Percentiles rank a stretch among this genome's conserved stretches.
phyloP scores from a whole-genome alignment of 106 monocot genomes.

The Dioscorea alata region DNA sequence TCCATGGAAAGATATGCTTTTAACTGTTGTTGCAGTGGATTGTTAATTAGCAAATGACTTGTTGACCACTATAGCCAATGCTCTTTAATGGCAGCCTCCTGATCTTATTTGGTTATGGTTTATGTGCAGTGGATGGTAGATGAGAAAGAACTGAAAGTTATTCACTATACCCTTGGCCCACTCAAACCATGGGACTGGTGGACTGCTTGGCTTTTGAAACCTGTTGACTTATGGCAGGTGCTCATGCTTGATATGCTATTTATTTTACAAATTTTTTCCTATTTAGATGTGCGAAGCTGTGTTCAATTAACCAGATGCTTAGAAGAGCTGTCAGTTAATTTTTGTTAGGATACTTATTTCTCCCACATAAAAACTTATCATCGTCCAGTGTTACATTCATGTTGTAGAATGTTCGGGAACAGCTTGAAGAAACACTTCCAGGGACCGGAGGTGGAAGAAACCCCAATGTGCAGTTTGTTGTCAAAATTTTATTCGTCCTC shows the following conservation, averaged over 20 bases:
- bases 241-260: neutral
- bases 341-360: no score
- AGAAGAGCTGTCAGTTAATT: no score
- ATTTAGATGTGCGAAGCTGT: no score
- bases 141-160: slow-evolving; percentile 85
- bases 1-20: no score
- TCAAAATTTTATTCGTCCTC: slow-evolving; percentile 59
- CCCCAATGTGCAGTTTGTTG: slow-evolving; percentile 45
- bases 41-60: no score
- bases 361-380: neutral
- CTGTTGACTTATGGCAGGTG: slow-evolving; percentile 98
- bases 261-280: no score
- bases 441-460: slow-evolving; percentile 84
- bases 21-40: no score
- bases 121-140: slow-evolving; percentile 97
- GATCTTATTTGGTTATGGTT: slow-evolving; percentile 1
- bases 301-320: no score
- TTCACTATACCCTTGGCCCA: slow-evolving; percentile 97
- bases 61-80: no score
- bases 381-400: neutral
- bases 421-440: slow-evolving; percentile 82
- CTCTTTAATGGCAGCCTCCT: no score
- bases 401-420: slow-evolving; percentile 61
- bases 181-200: slow-evolving; percentile 99
- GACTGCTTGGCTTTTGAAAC: slow-evolving; percentile 97